phyloP scores from a whole-genome alignment of 2,329 filamentous ascomycete genomes.

The Talaromyces pinophilus region DNA sequence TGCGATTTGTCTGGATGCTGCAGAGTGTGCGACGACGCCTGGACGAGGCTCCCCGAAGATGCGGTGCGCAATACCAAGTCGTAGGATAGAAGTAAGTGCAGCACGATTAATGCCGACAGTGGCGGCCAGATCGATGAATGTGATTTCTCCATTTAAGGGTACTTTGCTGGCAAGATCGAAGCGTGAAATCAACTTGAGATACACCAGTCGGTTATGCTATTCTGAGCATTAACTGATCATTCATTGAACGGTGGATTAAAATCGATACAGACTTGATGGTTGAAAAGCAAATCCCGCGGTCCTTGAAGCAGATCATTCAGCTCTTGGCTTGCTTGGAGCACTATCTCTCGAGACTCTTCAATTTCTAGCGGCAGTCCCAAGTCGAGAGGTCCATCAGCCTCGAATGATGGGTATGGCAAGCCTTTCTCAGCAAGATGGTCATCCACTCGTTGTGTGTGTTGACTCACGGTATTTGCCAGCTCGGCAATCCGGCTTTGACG shows the following conservation, averaged over 20 bases:
- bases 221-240: too few relatives aligned
- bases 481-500: constrained; percentile 16
- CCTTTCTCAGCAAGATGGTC: constrained; percentile 13
- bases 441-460: constrained; percentile 16
- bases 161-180: too few relatives aligned
- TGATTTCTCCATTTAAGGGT: too few relatives aligned
- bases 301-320: too few relatives aligned
- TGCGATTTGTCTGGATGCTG: constrained; percentile 16
- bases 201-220: too few relatives aligned
- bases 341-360: too few relatives aligned
- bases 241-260: too few relatives aligned
- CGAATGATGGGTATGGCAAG: constrained; percentile 19
- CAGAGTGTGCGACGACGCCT: constrained; percentile 8
- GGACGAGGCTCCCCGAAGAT: constrained; percentile 10
- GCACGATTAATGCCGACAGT: not conserved
- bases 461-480: constrained; percentile 8
- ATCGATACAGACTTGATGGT: too few relatives aligned
- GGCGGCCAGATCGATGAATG: too few relatives aligned
- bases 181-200: too few relatives aligned
- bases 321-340: too few relatives aligned
- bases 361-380: constrained; percentile 5
- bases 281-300: too few relatives aligned
- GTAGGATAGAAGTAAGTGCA: constrained; percentile 16
- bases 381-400: constrained; percentile 9
- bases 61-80: constrained; percentile 16